A percentile compares a stretch with the other conserved stretches of the same genome.
These are phyloP conservation scores for Globisporangium takayamanum DNA, from an alignment of 352 stramenopile genomes.

Conservation along the genomic window DNA sequence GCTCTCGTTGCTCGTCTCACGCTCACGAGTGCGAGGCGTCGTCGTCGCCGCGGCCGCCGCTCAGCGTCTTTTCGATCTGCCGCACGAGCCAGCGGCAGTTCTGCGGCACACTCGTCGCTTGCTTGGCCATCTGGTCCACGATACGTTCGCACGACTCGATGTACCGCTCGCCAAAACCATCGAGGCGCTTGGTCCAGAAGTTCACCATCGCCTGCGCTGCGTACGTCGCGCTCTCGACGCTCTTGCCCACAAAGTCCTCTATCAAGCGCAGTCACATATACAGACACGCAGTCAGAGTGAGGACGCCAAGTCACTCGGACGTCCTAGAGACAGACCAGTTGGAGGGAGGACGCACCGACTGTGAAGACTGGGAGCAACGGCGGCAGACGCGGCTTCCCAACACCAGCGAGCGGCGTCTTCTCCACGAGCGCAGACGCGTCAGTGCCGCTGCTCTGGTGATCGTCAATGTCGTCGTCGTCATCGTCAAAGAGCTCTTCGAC, in stretches of 20 bases:
- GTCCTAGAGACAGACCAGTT: not conserved
- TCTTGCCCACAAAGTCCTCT: constrained; percentile 36
- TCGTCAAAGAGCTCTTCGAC: constrained; percentile 19
- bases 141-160: constrained; percentile 56
- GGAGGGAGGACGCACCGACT: constrained; percentile 20
- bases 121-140: constrained; percentile 64
- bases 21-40: not conserved
- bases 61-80: constrained; percentile 32
- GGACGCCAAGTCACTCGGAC: not conserved
- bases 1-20: too few species aligned
- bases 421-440: constrained; percentile 26
- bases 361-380: constrained; percentile 45
- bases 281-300: not conserved
- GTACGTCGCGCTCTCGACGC: constrained; percentile 45
- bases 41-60: constrained; percentile 24
- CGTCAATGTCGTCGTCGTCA: constrained; percentile 14
- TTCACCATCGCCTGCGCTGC: constrained; percentile 56
- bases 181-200: constrained; percentile 61
- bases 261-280: not conserved
- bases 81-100: constrained; percentile 46
- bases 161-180: constrained; percentile 61
- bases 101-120: constrained; percentile 30
- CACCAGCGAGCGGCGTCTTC: constrained; percentile 33
- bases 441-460: not conserved
- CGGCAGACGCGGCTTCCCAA: constrained; percentile 35